phyloP scores from a whole-genome alignment of 2,329 filamentous ascomycete species.

The Acarospora socialis region DNA sequence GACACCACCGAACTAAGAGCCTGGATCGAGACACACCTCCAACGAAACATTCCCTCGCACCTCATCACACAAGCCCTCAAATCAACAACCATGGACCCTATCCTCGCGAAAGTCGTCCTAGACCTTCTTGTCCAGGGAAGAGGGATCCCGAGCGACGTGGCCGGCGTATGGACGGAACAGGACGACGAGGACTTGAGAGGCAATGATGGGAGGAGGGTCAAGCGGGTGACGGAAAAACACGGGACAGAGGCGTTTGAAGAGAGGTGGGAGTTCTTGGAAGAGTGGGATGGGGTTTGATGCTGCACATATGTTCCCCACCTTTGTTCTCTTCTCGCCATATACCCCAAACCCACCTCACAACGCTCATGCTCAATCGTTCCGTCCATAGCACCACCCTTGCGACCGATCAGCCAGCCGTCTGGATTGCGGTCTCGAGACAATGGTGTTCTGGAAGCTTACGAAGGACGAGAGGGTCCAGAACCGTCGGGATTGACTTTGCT shows the following conservation, averaged over 20 bases:
- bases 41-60: conserved; percentile 18
- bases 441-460: no score
- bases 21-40: conserved; percentile 26
- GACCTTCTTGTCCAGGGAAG: conserved; percentile 19
- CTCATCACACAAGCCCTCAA: conserved; percentile 23
- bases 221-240: conserved; percentile 29
- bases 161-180: conserved; percentile 33
- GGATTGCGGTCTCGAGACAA: no score
- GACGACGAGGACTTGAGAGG: conserved; percentile 29
- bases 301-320: no score
- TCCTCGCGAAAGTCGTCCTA: conserved; percentile 25
- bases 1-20: conserved; percentile 19
- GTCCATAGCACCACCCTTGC: no score
- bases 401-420: no score
- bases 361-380: no score
- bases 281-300: conserved; percentile 17
- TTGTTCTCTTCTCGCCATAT: no score
- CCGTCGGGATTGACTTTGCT: no score
- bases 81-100: conserved; percentile 27
- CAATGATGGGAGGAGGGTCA: conserved; percentile 20
- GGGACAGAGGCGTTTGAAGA: conserved; percentile 23
- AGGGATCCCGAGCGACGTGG: conserved; percentile 26
- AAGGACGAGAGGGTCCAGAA: no score
- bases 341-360: no score
- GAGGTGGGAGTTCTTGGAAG: conserved; percentile 25